phyloP scores from a whole-genome alignment of 2,329 filamentous ascomycete genomes.

The Fusarium circinatum region DNA sequence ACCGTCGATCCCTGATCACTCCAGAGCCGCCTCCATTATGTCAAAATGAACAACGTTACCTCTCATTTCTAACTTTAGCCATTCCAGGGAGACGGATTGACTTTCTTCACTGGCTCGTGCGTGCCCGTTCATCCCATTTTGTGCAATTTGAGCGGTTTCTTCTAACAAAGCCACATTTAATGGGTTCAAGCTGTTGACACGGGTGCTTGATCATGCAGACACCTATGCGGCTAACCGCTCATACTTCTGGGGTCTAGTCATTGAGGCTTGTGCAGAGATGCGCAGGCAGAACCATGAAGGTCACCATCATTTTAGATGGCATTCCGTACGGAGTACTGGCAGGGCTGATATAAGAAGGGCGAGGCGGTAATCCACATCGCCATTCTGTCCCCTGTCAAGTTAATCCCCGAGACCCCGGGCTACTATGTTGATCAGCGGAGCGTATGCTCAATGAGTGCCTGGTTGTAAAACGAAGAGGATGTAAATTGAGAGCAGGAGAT shows the following conservation, averaged over 20 bases:
- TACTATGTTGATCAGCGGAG: slow-evolving; percentile 4
- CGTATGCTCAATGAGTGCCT: neutral
- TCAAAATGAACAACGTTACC: slow-evolving; percentile 17
- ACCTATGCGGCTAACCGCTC: neutral
- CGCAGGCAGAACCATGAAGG: slow-evolving; percentile 10
- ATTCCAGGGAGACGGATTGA: slow-evolving; percentile 9
- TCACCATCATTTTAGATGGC: slow-evolving; percentile 31
- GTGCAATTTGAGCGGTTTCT: neutral
- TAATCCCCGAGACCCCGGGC: neutral
- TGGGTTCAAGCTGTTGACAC: neutral
- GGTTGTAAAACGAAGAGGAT: slow-evolving; percentile 1
- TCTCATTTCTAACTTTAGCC: slow-evolving; percentile 34
- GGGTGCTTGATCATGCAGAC: neutral
- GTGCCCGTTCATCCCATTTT: slow-evolving; percentile 12
- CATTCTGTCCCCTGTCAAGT: slow-evolving; percentile 1
- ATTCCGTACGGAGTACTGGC: neutral
- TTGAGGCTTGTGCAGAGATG: slow-evolving; percentile 2
- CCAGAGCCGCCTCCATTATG: neutral
- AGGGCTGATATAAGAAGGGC: slow-evolving; percentile 20
- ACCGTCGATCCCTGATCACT: slow-evolving; percentile 23
- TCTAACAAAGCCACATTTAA: neutral
- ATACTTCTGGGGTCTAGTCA: neutral
- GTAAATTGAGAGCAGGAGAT: neutral
- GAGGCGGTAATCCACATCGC: slow-evolving; percentile 24
- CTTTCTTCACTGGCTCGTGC: slow-evolving; percentile 36